Percentiles rank a stretch among this genome's conserved stretches.
phyloP scores from a whole-genome alignment of 495 filamentous ascomycete genomes.

The Annulohypoxylon stygium region DNA sequence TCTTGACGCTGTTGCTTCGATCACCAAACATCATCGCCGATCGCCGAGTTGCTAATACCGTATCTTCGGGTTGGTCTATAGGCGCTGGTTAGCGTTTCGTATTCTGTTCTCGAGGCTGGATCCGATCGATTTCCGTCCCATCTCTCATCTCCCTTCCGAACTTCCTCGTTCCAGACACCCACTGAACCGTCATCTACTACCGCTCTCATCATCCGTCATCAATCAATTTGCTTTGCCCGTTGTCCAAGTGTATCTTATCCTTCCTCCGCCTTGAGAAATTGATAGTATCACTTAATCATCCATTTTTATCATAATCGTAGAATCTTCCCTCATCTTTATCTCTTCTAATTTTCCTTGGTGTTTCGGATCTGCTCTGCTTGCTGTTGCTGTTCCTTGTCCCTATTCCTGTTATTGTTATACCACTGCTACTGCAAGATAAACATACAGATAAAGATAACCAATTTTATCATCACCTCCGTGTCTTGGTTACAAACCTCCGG shows the following conservation, averaged over 20 bases:
- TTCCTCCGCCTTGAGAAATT: background rate
- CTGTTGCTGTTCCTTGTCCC: background rate
- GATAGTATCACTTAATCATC: background rate
- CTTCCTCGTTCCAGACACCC: no score
- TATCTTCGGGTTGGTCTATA: slow-evolving; percentile 12
- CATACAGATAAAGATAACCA: slow-evolving; percentile 8
- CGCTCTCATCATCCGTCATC: slow-evolving; percentile 12
- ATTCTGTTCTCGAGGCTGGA: slow-evolving; percentile 1
- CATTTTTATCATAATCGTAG: background rate
- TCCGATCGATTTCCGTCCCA: slow-evolving; percentile 3
- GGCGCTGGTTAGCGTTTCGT: slow-evolving; percentile 9
- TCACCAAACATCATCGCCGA: background rate
- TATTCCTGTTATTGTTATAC: background rate
- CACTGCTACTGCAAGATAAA: background rate
- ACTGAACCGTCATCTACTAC: slow-evolving; percentile 14
- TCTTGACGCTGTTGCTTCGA: slow-evolving; percentile 16
- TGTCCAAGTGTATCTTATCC: background rate
- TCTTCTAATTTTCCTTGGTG: background rate
- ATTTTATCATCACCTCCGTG: background rate
- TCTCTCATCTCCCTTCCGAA: background rate
- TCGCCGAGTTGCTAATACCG: slow-evolving; percentile 2
- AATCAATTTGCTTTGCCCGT: slow-evolving; percentile 3
- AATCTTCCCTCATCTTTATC: background rate
- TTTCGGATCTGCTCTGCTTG: background rate
- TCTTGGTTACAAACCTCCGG: slow-evolving; percentile 15